Base-by-base conservation (phyloP, 2,329 filamentous ascomycete species). In the Dothidotthia symphoricarpi region DNA sequence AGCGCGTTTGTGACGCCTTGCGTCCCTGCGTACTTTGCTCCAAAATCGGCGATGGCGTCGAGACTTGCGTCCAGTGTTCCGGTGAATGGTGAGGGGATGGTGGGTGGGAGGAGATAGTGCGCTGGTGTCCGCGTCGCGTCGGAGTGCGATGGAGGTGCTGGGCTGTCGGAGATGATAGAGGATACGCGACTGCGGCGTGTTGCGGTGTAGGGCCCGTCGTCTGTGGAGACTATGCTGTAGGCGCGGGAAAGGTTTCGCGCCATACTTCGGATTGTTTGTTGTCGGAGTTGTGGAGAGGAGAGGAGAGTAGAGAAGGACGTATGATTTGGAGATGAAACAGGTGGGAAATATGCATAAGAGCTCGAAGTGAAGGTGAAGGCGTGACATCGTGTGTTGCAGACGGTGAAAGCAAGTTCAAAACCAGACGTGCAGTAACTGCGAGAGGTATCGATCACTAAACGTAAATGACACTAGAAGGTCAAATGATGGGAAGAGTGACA, bases 11-110 rank as follows among this genome's bases (percentile, higher is more conserved):
- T 32, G 3, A 59, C 19, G 6, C 10, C 2, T 4, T 28, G 41
- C 0, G 34, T 26, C 5, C 31, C 8, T 0, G 36, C 11, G 6
- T 45, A 33, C 3, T 19, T 9, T 3, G 11, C 9, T 2, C 39
- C 35, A 29, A 51, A 60, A 0, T 27, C 19, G 3, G 58, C 48
- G 4, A 61, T 47, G 1, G 52, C 47, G 16, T 61, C 53, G 1
- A 61, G 47, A 3, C 47, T 49, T 2, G 47, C 42, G 4, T 58
- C 51, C 0, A 61, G 45, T 0, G 41, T 55, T 17, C 59, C 55
- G 1, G 26, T 2, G 38, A 56, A 61, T 2, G 58, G 58, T 11
- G 38, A 47, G 10, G 59, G 59, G 5, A 47, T 8, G 1, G 53
- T 55, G 2, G 55, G 57, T 1, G 49, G 16, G 3, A 59, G 43